Evolutionary conservation across 257 asterid genomes (phyloP), one percentile per base, ranked within the genome.

Genomic region (Henckelia pumila): DNA sequence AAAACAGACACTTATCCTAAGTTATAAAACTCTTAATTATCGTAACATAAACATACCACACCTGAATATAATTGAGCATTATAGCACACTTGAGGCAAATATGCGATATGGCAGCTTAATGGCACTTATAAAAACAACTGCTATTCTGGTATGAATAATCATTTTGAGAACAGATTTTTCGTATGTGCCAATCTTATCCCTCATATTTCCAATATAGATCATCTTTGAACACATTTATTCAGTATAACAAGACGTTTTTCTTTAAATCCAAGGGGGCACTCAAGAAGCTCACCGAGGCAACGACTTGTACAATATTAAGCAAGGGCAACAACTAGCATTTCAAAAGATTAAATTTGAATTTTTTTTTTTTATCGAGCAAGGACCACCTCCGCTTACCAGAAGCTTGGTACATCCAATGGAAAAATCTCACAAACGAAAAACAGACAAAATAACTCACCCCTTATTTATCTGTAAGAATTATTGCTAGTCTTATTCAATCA

Each of bases 1-100:
- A 65, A 68, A 87, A 73, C 90, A 78, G 80, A 77, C 85, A 82
- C 81, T 89, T 82, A 80, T 70, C n/a, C 8, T 40, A 40, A 68
- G 78, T 78, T 60, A 63, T 58, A 64, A 65, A 66, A 70, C 70
- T 73, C 76, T 66, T 44, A 64, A 72, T 40, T 14, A 35, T 40
- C 3, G 13, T 3, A 1, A 40, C 50, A 40, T 67, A 64, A 57
- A 69, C 16, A 10, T 49, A 62, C 57, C 74, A 68, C 71, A 64
- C 61, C 57, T 37, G 44, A 32, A 56, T 71, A 64, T 13, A 59
- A 61, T 24, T 40, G 50, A 40, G 50, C n/a, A 40, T 6, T 6
- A 10, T 10, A 35, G 47, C 47, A 35, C 47, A 35, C 47, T 35
- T 16, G 47, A 35, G 47, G 29, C 3, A 2, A 26, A 26, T 26